Conservation (phyloP, 2,329 filamentous ascomycete genomes). For the Pyrenochaeta sp. region DNA sequence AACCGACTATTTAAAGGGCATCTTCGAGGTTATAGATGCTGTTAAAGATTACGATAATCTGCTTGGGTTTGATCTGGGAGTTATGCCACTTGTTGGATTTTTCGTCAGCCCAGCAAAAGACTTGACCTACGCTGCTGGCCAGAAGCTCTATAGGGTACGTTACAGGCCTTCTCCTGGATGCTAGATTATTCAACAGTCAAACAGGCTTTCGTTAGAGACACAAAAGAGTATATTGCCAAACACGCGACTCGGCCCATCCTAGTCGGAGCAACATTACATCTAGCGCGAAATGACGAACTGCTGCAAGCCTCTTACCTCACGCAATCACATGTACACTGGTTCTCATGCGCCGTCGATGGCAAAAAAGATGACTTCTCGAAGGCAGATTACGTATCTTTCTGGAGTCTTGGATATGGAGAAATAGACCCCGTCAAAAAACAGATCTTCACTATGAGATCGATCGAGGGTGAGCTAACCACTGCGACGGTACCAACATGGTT, state of each 20-base stretch:
- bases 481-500: slow-evolving; percentile 5
- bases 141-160: slow-evolving; percentile 15
- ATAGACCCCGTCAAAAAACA: slow-evolving; percentile 3
- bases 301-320: slow-evolving; percentile 1
- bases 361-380: slow-evolving; percentile 2
- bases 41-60: slow-evolving; percentile 25
- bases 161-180: background rate
- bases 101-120: background rate
- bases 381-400: slow-evolving; percentile 12
- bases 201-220: slow-evolving; percentile 17
- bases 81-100: background rate
- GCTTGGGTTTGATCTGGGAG: slow-evolving; percentile 12
- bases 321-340: slow-evolving; percentile 3
- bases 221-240: slow-evolving; percentile 14
- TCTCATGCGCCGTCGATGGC: slow-evolving; percentile 9
- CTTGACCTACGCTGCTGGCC: slow-evolving; percentile 13
- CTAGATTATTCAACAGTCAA: background rate
- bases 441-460: background rate
- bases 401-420: background rate
- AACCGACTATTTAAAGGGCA: slow-evolving; percentile 7
- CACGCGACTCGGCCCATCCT: slow-evolving; percentile 15
- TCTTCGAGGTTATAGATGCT: slow-evolving; percentile 16
- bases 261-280: slow-evolving; percentile 7
- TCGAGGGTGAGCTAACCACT: background rate
- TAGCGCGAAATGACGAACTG: background rate